Base-by-base conservation (phyloP, 768 basidiomycete species). In the Pisolithus microcarpus region DNA sequence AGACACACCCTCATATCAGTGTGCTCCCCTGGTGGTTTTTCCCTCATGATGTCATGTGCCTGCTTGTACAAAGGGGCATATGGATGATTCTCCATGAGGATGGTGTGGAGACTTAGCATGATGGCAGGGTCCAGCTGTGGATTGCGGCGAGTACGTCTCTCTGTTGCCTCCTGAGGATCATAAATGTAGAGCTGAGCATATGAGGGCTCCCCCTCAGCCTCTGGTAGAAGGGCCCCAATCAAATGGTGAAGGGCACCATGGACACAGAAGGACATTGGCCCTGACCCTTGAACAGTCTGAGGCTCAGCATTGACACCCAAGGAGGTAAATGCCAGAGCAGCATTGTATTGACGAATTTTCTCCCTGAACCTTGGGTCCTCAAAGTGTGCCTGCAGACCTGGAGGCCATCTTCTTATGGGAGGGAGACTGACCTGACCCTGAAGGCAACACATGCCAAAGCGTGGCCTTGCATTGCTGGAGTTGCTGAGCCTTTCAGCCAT, bases 131-230 rank as follows among this genome's bases (percentile, higher is more conserved):
- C 42, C 10, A 2, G 67, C 48, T n/a, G 71, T 58, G 0, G 72
- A 71, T 0, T 46, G 61, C 13, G 31, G 31, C 13, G 13, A 34
- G 31, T 34, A 34, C 11, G 11, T 34, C 11, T 34, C 10, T 34
- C 6, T 42, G 53, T 6, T 70, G 64, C 43, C 74, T 70, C 15
- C 23, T 23, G 42, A 24, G 42, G 42, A 11, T 11, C 42, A 23
- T 69, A 61, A 5, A 73, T 57, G 47, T 72, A 73, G 0, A 75
- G 61, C 53, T 75, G 73, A 1, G 69, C 62, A 58, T 73, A 74
- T 0, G 37, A 18, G 0, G 72, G 65, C 1, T 16, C 36, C 16
- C 38, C 42, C 1, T 58, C 59, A 16, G 24, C 37, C 0, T 43
- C 2, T 13, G 70, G 63, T 0, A 58, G 16, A 2, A 76, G 58